Evolutionary conservation across 345 rosid genomes (phyloP).

Genomic region (Aegle marmelos): DNA sequence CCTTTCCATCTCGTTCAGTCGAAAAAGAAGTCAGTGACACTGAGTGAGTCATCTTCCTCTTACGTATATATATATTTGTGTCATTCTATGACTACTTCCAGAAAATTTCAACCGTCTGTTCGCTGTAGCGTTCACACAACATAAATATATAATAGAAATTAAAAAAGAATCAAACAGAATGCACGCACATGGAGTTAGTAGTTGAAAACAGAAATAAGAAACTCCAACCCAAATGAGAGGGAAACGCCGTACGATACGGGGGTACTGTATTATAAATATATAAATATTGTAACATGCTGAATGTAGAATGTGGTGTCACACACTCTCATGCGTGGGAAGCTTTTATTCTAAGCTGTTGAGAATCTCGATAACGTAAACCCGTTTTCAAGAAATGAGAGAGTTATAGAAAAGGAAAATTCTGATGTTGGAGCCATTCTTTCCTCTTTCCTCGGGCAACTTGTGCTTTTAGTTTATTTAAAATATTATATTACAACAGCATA

Average conservation of each 20-base stretch:
- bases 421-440: slow-evolving; percentile 48
- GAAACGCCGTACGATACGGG: slow-evolving; percentile 26
- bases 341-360: slow-evolving; percentile 37
- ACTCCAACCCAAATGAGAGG: slow-evolving; percentile 22
- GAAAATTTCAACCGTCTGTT: not conserved
- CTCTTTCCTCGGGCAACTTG: slow-evolving; percentile 47
- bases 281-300: not conserved
- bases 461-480: not conserved
- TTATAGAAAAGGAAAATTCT: not conserved
- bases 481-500: not conserved
- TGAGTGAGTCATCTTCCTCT: not conserved
- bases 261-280: not conserved
- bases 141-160: not conserved
- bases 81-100: not conserved
- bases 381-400: slow-evolving; percentile 11
- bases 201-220: slow-evolving; percentile 10
- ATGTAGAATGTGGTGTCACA: not conserved
- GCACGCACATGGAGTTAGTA: slow-evolving; percentile 8
- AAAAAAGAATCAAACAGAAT: not conserved
- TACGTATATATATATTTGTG: not conserved
- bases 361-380: slow-evolving; percentile 46
- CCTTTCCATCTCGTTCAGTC: not conserved
- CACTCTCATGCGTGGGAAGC: slow-evolving; percentile 3
- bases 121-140: not conserved
- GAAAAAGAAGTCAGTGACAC: not conserved